Base-by-base conservation (phyloP, 352 stramenopile genomes). In the Phytophthora sansomeana region DNA sequence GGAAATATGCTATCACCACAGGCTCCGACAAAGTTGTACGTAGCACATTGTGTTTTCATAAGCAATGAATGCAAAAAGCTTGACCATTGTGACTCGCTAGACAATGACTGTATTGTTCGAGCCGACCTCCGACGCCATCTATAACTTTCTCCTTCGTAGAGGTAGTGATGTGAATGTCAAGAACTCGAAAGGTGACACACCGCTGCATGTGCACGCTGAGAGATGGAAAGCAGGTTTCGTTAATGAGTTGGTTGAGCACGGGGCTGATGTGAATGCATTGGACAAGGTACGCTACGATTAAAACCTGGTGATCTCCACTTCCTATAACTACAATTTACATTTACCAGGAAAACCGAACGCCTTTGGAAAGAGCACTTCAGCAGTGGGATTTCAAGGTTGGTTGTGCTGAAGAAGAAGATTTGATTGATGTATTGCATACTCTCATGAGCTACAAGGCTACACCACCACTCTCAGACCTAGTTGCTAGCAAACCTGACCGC, bases 401-500 rank as follows among this genome's bases (percentile, higher is more conserved):
- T 24, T 54, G 57, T 33, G 10, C 60, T 13, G 56, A 72, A 53
- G 68, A 72, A 53, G 62, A 67, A 42, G 33, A 69, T 10, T 76
- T 76, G 14, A 72, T 76, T 11, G 63, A 73, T 17, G 47, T 76
- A 13, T 73, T 63, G 13, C 68, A 69, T 26, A 55, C 58, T 38
- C 52, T 76, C 30, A 62, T 73, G 56, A 73, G 50, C 9, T 56
- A 76, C 35, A 69, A 66, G 33, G 63, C 68, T 2, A 51, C 35
- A 9, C 41, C 39, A 8, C 55, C 55, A 19, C 13, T 30, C 9
- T 13, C 26, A 29, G 50, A 63, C 10, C 8, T 30, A 9, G 21
- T 61, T 17, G 13, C 32, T 36, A 48, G 5, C 16, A 55, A 43
- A n/a, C 13, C 51, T 28, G 30, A 67, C 2, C 19, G 7, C 19